These are phyloP conservation scores for Calocera cornea DNA, from an alignment of 768 basidiomycete species.

Conservation along the genomic window DNA sequence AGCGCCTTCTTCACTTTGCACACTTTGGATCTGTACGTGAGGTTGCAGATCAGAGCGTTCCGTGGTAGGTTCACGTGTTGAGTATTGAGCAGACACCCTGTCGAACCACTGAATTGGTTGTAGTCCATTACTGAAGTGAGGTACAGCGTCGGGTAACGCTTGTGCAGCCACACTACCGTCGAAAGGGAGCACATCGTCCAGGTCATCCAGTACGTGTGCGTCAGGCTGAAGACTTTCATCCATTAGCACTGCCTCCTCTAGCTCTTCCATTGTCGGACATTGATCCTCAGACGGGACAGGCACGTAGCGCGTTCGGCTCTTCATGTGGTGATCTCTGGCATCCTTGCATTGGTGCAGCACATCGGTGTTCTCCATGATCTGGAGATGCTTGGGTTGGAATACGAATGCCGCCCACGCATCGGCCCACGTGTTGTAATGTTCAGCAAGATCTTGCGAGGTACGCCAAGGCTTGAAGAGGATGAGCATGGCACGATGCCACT, in stretches of 20 bases:
- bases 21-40: too few relatives aligned
- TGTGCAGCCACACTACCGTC: too few relatives aligned
- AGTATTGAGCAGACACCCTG: too few relatives aligned
- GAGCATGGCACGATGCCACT: slow-evolving; percentile 29
- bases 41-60: too few relatives aligned
- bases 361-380: not conserved
- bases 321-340: not conserved
- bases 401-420: slow-evolving; percentile 19
- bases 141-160: too few relatives aligned
- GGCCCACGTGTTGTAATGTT: slow-evolving; percentile 18
- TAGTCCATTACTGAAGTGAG: too few relatives aligned
- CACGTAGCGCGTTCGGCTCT: not conserved
- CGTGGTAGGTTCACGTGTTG: too few relatives aligned
- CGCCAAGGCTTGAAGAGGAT: slow-evolving; percentile 36
- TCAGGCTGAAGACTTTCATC: too few relatives aligned
- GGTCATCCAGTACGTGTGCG: too few relatives aligned
- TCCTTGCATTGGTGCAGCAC: not conserved
- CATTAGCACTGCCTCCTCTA: not conserved
- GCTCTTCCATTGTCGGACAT: not conserved
- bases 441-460: slow-evolving; percentile 18
- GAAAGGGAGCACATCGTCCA: too few relatives aligned
- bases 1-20: too few relatives aligned
- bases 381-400: not conserved
- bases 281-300: not conserved
- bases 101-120: too few relatives aligned